Conservation (phyloP, 2,329 filamentous ascomycete genomes). For the Pezizomycotina sp. region DNA sequence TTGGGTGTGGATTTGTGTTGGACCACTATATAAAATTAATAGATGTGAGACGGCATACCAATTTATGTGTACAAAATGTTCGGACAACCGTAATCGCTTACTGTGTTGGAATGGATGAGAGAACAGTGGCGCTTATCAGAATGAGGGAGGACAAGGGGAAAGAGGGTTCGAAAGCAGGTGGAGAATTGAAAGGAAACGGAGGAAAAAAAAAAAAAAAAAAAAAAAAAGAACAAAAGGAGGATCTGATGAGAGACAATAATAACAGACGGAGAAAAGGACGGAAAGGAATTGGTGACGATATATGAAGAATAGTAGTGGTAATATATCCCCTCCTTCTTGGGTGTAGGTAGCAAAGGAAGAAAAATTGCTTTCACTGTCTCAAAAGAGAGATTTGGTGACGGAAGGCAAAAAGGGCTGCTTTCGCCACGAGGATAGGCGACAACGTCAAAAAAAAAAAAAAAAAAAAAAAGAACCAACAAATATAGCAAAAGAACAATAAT, state of each 20-base stretch:
- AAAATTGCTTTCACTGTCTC: too few species aligned
- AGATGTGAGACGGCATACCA: too few species aligned
- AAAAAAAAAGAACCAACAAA: constrained; percentile 2
- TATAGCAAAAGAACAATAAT: too few species aligned
- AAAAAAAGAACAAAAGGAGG: constrained; percentile 13
- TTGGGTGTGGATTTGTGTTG: too few species aligned
- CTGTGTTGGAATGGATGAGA: too few species aligned
- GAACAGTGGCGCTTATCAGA: too few species aligned
- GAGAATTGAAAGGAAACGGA: constrained; percentile 2
- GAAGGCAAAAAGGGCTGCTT: neutral
- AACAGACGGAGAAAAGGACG: constrained; percentile 5
- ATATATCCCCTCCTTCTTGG: too few species aligned
- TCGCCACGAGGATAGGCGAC: neutral
- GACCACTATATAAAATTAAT: too few species aligned
- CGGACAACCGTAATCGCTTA: constrained; percentile 9
- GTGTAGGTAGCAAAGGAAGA: too few species aligned
- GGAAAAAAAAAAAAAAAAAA: constrained; percentile 4
- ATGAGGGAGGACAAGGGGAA: too few species aligned
- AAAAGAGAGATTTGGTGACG: too few species aligned
- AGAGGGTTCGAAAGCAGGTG: too few species aligned
- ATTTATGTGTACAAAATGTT: constrained; percentile 20
- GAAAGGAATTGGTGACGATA: constrained; percentile 1
- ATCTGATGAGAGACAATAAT: constrained; percentile 14
- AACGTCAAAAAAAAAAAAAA: neutral
- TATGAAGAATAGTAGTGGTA: constrained; percentile 1